phyloP scores from a whole-genome alignment of 78 protist genomes.

The Cavenderia fasciculata region DNA sequence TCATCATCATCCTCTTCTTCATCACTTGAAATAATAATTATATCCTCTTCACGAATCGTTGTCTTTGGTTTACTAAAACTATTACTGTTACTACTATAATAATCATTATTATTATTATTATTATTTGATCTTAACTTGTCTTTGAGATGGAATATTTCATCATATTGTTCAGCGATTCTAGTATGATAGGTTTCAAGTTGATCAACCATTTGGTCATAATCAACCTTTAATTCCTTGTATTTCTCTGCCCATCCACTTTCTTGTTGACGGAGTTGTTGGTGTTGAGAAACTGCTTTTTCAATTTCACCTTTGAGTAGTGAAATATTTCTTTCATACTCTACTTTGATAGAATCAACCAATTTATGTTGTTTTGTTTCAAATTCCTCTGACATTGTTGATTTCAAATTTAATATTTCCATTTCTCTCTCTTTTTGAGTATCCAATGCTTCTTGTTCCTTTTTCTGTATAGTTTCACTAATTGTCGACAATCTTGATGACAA shows the following conservation, averaged over 20 bases:
- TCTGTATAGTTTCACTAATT: not conserved
- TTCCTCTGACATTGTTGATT: not conserved
- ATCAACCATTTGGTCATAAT: not conserved
- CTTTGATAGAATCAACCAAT: not conserved
- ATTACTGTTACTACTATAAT: too few relatives aligned
- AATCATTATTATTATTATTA: too few relatives aligned
- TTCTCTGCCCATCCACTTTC: too few relatives aligned
- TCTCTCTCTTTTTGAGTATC: not conserved
- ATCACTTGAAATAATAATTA: conserved; percentile 13
- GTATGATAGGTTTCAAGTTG: too few relatives aligned
- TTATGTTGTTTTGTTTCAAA: not conserved
- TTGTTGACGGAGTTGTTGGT: too few relatives aligned
- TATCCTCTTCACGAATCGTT: conserved; percentile 1
- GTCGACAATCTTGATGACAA: not conserved
- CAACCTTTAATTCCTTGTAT: not conserved
- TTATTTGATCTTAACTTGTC: too few relatives aligned
- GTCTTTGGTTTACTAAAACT: too few relatives aligned
- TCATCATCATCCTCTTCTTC: conserved; percentile 8
- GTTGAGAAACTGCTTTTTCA: too few relatives aligned
- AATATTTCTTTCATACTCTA: not conserved
- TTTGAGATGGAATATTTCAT: too few relatives aligned
- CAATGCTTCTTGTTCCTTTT: not conserved
- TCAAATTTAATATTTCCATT: not conserved
- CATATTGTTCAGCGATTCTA: too few relatives aligned
- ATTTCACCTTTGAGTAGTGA: not conserved